Percentiles rank a stretch among this genome's conserved stretches.
Conservation (phyloP, 305 asterid species). For the Fraxinus baroniana region DNA sequence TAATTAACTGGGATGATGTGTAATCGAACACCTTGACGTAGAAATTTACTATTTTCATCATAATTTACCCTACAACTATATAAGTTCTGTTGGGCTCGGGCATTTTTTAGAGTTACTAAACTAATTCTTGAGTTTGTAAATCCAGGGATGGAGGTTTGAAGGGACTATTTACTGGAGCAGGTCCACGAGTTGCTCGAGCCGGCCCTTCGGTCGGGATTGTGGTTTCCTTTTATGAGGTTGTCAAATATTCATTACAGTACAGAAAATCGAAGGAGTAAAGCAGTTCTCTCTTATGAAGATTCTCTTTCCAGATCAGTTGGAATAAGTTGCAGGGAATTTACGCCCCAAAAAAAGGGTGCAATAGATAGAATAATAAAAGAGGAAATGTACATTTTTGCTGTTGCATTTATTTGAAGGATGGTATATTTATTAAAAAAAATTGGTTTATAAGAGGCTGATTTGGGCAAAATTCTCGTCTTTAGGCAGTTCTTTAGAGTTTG, state of each 20-base stretch:
- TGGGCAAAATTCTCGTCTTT: not conserved
- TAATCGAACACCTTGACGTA: not conserved
- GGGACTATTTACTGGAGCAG: constrained; percentile 68
- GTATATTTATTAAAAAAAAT: not conserved
- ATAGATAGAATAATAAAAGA: not conserved
- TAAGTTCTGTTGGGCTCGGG: not conserved
- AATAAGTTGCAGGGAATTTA: not conserved
- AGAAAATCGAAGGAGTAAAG: constrained; percentile 21
- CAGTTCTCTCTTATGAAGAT: not conserved
- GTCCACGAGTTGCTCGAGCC: constrained; percentile 72
- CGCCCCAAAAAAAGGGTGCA: not conserved
- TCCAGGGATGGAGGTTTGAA: constrained; percentile 73
- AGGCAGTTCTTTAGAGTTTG: not conserved
- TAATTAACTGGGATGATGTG: not conserved
- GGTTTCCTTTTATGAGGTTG: constrained; percentile 78
- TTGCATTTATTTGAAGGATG: not conserved
- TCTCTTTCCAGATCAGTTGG: not conserved
- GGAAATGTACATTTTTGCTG: not conserved
- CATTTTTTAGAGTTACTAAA: not conserved
- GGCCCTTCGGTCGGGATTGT: constrained; percentile 90
- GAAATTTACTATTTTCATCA: not conserved
- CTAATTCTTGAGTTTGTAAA: not conserved
- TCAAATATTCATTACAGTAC: constrained; percentile 51
- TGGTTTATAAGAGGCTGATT: not conserved
- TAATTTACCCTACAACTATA: not conserved